Percentiles rank a stretch among this genome's conserved stretches.
phyloP scores from a whole-genome alignment of 2,329 filamentous ascomycete species.

The Helotiales sp. region DNA sequence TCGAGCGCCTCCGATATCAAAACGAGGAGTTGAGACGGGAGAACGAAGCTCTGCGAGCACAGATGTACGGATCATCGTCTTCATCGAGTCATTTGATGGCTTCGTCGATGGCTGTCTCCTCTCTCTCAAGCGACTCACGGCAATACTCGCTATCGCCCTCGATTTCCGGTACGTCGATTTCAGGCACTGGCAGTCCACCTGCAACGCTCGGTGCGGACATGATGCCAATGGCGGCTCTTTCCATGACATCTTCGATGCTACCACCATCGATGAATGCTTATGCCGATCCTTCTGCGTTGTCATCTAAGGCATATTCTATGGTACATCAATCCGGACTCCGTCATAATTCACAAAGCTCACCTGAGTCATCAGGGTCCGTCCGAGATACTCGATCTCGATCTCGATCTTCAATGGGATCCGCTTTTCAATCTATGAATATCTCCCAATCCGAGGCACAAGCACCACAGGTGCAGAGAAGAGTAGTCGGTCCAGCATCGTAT shows the following conservation, averaged over 20 bases:
- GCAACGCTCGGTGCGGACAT: slow-evolving; percentile 40
- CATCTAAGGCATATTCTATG: slow-evolving; percentile 44
- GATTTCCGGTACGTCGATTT: slow-evolving; percentile 42
- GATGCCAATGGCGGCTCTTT: slow-evolving; percentile 42
- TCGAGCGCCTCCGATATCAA: slow-evolving; percentile 48
- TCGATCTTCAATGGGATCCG: slow-evolving; percentile 43
- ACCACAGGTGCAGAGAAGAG: slow-evolving; percentile 27
- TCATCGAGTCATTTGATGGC: slow-evolving; percentile 37
- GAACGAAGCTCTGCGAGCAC: slow-evolving; percentile 47
- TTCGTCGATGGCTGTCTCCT: slow-evolving; percentile 32
- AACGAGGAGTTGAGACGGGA: slow-evolving; percentile 48
- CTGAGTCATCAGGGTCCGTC: slow-evolving; percentile 44
- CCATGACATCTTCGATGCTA: slow-evolving; percentile 42
- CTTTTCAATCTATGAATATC: slow-evolving; percentile 44
- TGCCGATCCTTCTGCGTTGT: slow-evolving; percentile 38
- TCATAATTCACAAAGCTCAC: slow-evolving; percentile 46
- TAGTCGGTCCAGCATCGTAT: slow-evolving; percentile 30
- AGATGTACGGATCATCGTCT: slow-evolving; percentile 44
- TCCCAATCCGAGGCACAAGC: slow-evolving; percentile 34
- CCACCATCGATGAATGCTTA: slow-evolving; percentile 41
- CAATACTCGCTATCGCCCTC: slow-evolving; percentile 44
- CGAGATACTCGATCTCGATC: slow-evolving; percentile 43
- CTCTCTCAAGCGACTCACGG: slow-evolving; percentile 35
- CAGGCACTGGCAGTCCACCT: slow-evolving; percentile 41
- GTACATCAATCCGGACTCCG: slow-evolving; percentile 44